Base-by-base conservation (phyloP, 1,139 yeast species). In the Candida buenavistaensis region DNA sequence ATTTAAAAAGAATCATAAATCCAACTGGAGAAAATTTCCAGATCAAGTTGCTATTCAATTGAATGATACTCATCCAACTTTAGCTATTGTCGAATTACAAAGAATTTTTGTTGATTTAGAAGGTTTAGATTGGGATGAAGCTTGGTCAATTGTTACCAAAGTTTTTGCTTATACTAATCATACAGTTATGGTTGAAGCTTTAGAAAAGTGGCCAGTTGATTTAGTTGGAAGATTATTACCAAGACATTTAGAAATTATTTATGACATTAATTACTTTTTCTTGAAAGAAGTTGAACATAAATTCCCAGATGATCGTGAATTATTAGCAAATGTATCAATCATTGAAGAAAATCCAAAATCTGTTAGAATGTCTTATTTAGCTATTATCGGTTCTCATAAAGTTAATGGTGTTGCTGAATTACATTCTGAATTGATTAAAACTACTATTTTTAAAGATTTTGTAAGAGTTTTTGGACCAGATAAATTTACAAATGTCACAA, bases 351-450 rank as follows among this genome's bases (percentile, higher is more conserved):
- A 64, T 33, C 85, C 85, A 37, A 87, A 88, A 64, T 86, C 85
- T 43, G 86, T 88, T 36, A 79, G 96, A 60, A 89, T 89, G 97
- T 96, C 97, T 3, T 80, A 72, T 58, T 75, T 90, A 57, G 97
- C 97, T 17, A 82, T 89, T 50, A 77, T 89, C 51, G 97, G 97
- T 22, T 85, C 96, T 15, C 96, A 89, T 62, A 85, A 81, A 60
- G 96, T 88, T 40, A 89, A 89, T 57, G 97, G 97, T 60, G 97
- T 89, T 39, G 97, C 97, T 15, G 97, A 89, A 62, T 72, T 89
- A 50, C 97, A 89, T 64, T 87, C 96, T 21, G 96, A 89, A 57
- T 75, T 89, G 57, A 86, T 89, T 56, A 83, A 78, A 57, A 85
- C 95, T 26, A 88, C 96, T 5, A 86, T 89, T 51, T 89, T 89